Evolutionary conservation across 805 yeast genomes (phyloP), one percentile per base, ranked within the genome.

Genomic region (Candida argentea): DNA sequence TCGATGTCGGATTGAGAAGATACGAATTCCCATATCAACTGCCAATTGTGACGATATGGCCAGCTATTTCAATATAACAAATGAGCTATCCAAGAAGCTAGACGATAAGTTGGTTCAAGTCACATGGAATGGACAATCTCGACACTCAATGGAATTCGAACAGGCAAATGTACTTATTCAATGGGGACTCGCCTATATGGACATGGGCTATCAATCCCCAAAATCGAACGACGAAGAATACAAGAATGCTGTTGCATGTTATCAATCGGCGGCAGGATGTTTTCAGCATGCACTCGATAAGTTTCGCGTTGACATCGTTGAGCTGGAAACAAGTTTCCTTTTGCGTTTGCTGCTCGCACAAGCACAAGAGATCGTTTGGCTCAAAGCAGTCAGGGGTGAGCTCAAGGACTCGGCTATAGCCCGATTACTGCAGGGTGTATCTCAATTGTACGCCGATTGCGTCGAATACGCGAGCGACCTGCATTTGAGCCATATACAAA

Each of bases 321-420:
- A 71, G 22, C 24, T 32, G 1, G 62, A 63, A 8, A 70, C 83
- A 0, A 42, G 80, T 6, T 52, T 57, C 8, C 58, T 75, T 11
- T 52, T 86, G 29, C 52, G 63, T 20, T 39, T 47, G 8, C 43
- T 85, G 20, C 70, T 71, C 22, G 91, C 94, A 0, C 94, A 84
- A 43, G 91, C 94, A 0, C 95, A 86, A 50, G 95, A 87, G 44
- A 65, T 73, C 8, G 73, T 79, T 28, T 86, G 95, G 95, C 73
- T 69, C 26, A 76, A 76, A 41, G 85, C 94, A 0, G 29, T 57
- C 3, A 50, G 61, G 0, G 48, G 54, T 21, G 48, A 53, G 11
- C 43, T 71, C 41, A 79, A 75, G 40, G 74, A 80, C 43, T 56
- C 77, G 0, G 56, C 74, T 4, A 52, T 86, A 3, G 66, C 91